Evolutionary conservation across 2,329 filamentous ascomycete species (phyloP), one percentile per base, ranked within the genome.

Genomic region (Apiospora aurea): DNA sequence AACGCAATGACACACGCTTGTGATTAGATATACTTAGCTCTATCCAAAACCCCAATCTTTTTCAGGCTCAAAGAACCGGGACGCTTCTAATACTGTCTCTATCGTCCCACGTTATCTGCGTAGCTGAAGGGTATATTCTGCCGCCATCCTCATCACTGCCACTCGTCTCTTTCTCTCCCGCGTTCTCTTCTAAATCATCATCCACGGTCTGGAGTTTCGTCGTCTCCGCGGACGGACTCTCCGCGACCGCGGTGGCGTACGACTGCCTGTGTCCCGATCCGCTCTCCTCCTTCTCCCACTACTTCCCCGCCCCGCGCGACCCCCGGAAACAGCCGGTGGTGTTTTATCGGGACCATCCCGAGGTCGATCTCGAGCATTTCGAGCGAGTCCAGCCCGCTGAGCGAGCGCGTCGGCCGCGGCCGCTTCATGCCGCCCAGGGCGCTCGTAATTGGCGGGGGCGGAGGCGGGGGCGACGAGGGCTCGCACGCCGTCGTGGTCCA

Each of bases 401-500:
- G 46, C 46, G 46, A 49, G 46, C 46, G 46, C 46, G 46, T 49
- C 8, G 46, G 21, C 46, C 46, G 44, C 16, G 44, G 44, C 44
- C 44, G 44, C 21, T 47, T 47, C 44, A 47, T 16, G 44, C 44
- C 44, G 16, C 44, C 44, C 44, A 47, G 8, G 44, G 44, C 44
- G 44, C 44, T 5, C 44, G 44, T 7, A 1, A 7, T 38, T 18
- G 16, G 44, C 44, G 34, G 21, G 16, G 44, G 21, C 16, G 44
- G 44, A 16, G 21, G 21, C 1, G 47, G 47, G 1, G 47, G 21
- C 47, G 47, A 11, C 7, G n/a, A 7, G 18, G 47, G 47, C 21
- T 49, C 49, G n/a, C 49, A 51, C 10, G 49, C 49, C 49, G 49
- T 51, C 49, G 49, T 51, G 49, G 49, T n/a, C 49, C n/a, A 26